Base-by-base conservation (phyloP, 2,329 filamentous ascomycete species). In the Trichoderma guizhouense region DNA sequence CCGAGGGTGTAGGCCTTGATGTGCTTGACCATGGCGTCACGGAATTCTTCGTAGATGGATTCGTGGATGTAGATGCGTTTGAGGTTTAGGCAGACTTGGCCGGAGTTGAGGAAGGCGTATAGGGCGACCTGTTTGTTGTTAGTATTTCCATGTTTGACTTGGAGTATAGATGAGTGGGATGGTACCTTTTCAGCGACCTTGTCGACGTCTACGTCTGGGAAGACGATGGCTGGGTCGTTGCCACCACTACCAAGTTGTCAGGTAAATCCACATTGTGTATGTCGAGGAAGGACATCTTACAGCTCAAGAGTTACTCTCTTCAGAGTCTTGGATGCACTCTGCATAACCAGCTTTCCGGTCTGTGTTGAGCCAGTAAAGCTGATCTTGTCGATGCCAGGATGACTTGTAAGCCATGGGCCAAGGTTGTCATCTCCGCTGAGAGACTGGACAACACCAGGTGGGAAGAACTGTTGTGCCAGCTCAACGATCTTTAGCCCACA, bases 291-390 rank as follows among this genome's bases (percentile, higher is more conserved):
- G 21, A 21, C 21, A 4, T 6, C 28, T 26, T 69, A 69, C 67
- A 90, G 87, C 79, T 92, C 90, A 21, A 92, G 84, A 2, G 87
- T 89, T 7, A 91, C 86, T 76, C 90, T 90, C 82, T 91, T 92
- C 75, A 90, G 79, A 12, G 86, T 92, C 1, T 86, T 83, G 5
- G 90, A 86, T 0, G 92, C 91, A 77, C 89, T 86, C 77, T 92
- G 91, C 87, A 93, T 92, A 69, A 95, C 93, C 71, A 89, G 84
- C 69, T 89, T 88, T 1, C 91, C 93, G 0, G 92, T 93, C 2
- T 84, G 84, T 2, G 90, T 92, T 9, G 89, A 92, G 32, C 93
- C 93, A 0, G 93, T 95, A 76, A 96, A 96, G 2, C 83, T 85
- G 79, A 91, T 86, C 83, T 89, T 91, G 73, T 85, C 83, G 69